These are phyloP conservation scores for Curvularia hawaiiensis DNA, from an alignment of 2,329 filamentous ascomycete species.

Conservation along the genomic window DNA sequence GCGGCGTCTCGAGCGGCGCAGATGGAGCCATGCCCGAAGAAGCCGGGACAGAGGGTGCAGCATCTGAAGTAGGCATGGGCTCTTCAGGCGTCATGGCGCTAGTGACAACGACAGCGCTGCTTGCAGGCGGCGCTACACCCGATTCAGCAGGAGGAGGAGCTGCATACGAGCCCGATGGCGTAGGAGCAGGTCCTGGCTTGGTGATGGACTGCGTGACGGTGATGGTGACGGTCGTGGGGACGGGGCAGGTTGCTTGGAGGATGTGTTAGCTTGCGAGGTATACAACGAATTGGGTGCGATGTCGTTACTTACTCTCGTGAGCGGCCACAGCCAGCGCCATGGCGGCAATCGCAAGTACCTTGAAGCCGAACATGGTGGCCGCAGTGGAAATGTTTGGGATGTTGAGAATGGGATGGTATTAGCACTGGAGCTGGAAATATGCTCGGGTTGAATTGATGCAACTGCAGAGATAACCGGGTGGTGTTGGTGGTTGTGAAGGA, in stretches of 20 bases:
- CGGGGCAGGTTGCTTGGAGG: constrained; percentile 18
- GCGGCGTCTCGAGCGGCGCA: constrained; percentile 6
- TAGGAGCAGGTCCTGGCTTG: constrained; percentile 14
- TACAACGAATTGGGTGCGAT: too few relatives aligned
- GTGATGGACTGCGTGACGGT: constrained; percentile 32
- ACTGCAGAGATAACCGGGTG: constrained; percentile 27
- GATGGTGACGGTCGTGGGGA: constrained; percentile 34
- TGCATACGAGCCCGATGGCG: constrained; percentile 11
- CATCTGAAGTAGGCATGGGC: constrained; percentile 10
- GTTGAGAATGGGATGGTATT: constrained; percentile 18
- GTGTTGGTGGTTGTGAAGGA: constrained; percentile 1
- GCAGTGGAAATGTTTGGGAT: constrained; percentile 15
- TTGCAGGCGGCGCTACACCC: constrained; percentile 20
- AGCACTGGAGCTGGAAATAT: constrained; percentile 28
- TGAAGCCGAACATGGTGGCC: constrained; percentile 36
- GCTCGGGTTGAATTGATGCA: constrained; percentile 29
- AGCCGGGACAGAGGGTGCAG: constrained; percentile 1
- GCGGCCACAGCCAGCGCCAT: constrained; percentile 28
- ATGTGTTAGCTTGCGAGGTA: not conserved
- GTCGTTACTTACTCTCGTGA: constrained; percentile 19
- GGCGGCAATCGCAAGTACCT: constrained; percentile 29
- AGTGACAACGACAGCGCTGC: constrained; percentile 13
- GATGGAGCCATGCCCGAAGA: constrained; percentile 2
- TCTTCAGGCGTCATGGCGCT: constrained; percentile 3
- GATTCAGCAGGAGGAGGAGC: constrained; percentile 23